Evolutionary conservation across 139 green algal genomes (phyloP).

Genomic region (Gonium pectorale): DNA sequence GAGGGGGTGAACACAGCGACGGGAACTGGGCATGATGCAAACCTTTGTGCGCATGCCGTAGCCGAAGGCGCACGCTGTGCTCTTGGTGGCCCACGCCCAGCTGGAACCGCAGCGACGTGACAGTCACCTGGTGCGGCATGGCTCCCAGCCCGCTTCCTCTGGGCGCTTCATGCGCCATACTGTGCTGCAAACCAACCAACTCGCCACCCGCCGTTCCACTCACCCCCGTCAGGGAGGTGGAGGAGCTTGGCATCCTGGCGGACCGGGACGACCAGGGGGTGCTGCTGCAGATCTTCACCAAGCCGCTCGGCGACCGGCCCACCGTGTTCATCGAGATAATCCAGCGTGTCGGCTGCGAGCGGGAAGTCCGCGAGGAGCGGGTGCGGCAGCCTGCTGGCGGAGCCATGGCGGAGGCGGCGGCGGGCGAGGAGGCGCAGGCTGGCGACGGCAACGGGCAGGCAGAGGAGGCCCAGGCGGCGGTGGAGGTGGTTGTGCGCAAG

Average conservation of each 20-base stretch:
- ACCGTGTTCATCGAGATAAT: constrained; percentile 99
- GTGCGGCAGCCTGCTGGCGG: not conserved
- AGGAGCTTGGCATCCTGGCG: constrained; percentile 96
- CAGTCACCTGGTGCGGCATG: too few relatives aligned
- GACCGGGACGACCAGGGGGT: constrained; percentile 98
- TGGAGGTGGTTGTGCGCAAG: constrained; percentile 31
- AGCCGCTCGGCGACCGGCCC: constrained; percentile 83
- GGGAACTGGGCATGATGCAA: too few relatives aligned
- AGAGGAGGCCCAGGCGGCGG: not conserved
- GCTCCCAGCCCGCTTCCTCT: too few relatives aligned
- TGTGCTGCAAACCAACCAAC: not conserved
- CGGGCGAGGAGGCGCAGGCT: not conserved
- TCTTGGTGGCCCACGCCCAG: too few relatives aligned
- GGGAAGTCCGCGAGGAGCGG: not conserved
- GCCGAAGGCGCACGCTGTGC: too few relatives aligned
- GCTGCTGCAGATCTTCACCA: constrained; percentile 95
- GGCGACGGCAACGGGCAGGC: constrained; percentile 1
- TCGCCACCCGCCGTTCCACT: not conserved
- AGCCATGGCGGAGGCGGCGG: not conserved
- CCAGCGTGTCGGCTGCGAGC: constrained; percentile 92
- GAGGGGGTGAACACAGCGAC: too few relatives aligned
- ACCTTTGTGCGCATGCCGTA: too few relatives aligned
- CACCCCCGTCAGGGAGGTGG: constrained; percentile 51
- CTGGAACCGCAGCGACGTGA: too few relatives aligned
- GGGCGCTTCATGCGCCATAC: too few relatives aligned